Base-by-base conservation (phyloP, 169 alveolate species). In the Eimeria maxima region DNA sequence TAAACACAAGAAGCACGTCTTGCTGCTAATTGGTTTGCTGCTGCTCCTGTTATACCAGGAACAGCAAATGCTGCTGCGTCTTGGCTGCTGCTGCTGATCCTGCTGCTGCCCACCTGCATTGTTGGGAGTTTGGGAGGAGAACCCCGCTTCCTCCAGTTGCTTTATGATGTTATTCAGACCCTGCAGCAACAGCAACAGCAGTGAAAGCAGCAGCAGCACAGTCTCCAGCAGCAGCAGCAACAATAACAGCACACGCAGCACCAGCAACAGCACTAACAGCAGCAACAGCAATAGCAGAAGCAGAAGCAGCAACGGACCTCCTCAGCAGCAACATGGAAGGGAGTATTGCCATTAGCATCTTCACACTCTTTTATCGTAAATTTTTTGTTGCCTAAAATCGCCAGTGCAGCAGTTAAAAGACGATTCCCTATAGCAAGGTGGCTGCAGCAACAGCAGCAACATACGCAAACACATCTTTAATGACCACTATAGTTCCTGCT, bases 341-440 rank as follows among this genome's bases (percentile, higher is more conserved):
- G 94, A 5, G 94, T 87, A 45, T 87, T 87, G 10, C 94, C 94
- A 20, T 60, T 67, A 65, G 8, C 45, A 45, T 87, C 94, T 29
- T 7, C 65, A 44, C 55, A 20, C 4, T 14, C 84, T 1, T 60
- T 67, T 7, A 42, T 24, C 7, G 27, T 65, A 42, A 87, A 60
- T 44, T 87, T 87, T 50, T 27, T 71, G 63, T 60, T 33, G 27
- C 63, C 42, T 4, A 87, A 45, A 4, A 87, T 33, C 22, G 20
- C 60, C 10, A 27, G 22, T 6, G 94, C 81, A 27, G 73, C 45
- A 27, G 69, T 16, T 20, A 87, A 60, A 22, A 55, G 45, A 3
- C 94, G 13, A 60, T n/a, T 20, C 60, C 67, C 57, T 0, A 87
- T 47, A 1, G 94, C 94, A 16, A 87, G 4, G 84, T 29, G 94